Evolutionary conservation across 192 early-diverging fungal genomes (phyloP).

Genomic region (Backusella westeae): DNA sequence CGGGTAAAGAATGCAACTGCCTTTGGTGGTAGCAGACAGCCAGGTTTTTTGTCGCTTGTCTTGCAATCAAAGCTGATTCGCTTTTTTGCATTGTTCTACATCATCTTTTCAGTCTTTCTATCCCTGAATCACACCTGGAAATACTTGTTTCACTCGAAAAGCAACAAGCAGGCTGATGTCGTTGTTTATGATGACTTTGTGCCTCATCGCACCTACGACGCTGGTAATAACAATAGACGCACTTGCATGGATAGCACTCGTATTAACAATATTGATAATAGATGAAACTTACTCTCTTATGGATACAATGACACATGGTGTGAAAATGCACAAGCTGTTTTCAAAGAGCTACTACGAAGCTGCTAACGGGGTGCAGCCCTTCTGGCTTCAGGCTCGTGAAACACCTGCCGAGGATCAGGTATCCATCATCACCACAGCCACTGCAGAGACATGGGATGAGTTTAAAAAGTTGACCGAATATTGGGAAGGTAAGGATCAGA

Average conservation of each 20-base stretch:
- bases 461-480: conserved; percentile 43
- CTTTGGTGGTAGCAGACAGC: conserved; percentile 26
- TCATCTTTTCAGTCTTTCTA: conserved; percentile 29
- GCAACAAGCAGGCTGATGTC: not conserved
- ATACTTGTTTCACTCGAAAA: conserved; percentile 1
- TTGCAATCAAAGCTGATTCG: conserved; percentile 14
- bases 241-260: too few relatives aligned
- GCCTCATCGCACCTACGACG: conserved; percentile 34
- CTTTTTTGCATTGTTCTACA: conserved; percentile 24
- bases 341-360: conserved; percentile 25
- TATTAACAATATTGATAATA: not conserved
- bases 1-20: conserved; percentile 24
- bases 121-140: conserved; percentile 24
- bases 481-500: conserved; percentile 44
- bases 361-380: conserved; percentile 28
- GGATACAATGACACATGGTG: conserved; percentile 27
- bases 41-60: not conserved
- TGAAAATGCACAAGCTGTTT: conserved; percentile 37
- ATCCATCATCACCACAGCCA: conserved; percentile 46
- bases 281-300: conserved; percentile 26
- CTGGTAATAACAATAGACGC: not conserved
- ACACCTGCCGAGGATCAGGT: conserved; percentile 44
- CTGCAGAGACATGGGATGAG: conserved; percentile 42
- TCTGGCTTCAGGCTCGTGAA: conserved; percentile 27
- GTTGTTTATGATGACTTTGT: conserved; percentile 16